Base-by-base conservation (phyloP, 2,329 filamentous ascomycete genomes). In the Thermoascus crustaceus region DNA sequence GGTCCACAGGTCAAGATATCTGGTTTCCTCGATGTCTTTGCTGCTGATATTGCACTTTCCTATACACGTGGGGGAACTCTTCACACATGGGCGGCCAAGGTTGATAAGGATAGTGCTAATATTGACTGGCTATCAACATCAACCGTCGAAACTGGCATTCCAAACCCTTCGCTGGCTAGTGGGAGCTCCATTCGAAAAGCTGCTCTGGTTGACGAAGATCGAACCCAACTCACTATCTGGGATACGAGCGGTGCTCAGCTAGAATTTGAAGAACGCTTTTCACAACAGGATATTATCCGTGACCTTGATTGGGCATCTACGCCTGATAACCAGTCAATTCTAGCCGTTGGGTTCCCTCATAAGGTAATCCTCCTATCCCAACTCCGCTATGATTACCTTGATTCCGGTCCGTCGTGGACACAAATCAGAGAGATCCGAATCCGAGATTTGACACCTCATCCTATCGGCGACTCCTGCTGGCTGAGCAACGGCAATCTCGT, bases 261-360 rank as follows among this genome's bases (percentile, higher is more conserved):
- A 4, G 88, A 95, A 57, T 87, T 85, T 52, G 75, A 84, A 42
- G 76, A 89, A 49, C 72, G 77, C 19, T 91, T 87, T 44, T 73
- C 81, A 44, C 71, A 72, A 8, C 73, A 82, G 40, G 82, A 91
- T 48, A 74, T 72, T 4, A 86, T 95, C 25, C 78, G 82, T 43
- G 88, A 94, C 57, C 73, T 95, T 8, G 87, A 94, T 57, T 95
- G 89, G 89, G 89, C 87, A 1, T 89, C 85, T 3, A 94, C 88
- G 0, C 86, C 86, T 0, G 85, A 94, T 55, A 79, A 78, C 32
- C 86, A 94, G 52, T 89, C 85, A 1, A 87, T 95, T 37, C 68
- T 95, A 13, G 85, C 88, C 1, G 85, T 95, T n/a, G 87, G 88
- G 0, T 94, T 94, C 52, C 80, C 82, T n/a, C 84, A 88, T 45